These are phyloP conservation scores for Hygrophoropsis aurantiaca DNA, from an alignment of 768 basidiomycete genomes.

Conservation along the genomic window DNA sequence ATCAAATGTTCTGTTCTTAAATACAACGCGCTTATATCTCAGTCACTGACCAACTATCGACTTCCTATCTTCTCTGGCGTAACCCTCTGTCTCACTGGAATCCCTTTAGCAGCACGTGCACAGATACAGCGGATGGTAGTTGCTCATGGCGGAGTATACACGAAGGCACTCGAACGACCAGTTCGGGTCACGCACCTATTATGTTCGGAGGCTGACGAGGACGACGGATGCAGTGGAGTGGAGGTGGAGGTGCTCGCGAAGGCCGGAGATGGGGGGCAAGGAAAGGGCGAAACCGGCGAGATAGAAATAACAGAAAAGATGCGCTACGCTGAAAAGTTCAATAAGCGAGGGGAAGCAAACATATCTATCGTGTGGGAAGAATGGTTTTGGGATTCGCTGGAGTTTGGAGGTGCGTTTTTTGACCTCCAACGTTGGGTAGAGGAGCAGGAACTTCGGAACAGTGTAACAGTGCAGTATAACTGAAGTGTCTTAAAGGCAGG, in stretches of 20 bases:
- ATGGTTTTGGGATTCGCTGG: constrained; percentile 93
- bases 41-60: constrained; percentile 62
- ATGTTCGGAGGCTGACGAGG: constrained; percentile 64
- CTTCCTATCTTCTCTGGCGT: constrained; percentile 75
- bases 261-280: too few species aligned
- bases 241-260: constrained; percentile 17
- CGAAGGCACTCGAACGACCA: constrained; percentile 75
- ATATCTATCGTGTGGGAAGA: constrained; percentile 91
- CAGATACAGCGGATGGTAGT: constrained; percentile 64
- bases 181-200: constrained; percentile 84
- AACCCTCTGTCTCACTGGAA: constrained; percentile 72
- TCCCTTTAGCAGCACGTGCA: constrained; percentile 66
- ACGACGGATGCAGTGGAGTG: too few species aligned
- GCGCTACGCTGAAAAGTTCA: constrained; percentile 75
- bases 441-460: too few species aligned
- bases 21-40: background rate
- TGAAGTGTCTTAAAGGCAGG: constrained; percentile 41
- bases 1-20: background rate
- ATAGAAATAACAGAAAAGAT: constrained; percentile 82
- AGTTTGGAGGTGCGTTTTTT: constrained; percentile 56
- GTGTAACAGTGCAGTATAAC: too few species aligned
- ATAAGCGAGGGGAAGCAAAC: constrained; percentile 63
- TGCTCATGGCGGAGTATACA: constrained; percentile 63
- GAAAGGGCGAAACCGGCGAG: too few species aligned
- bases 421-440: background rate